Base-by-base conservation (phyloP, 768 basidiomycete species). In the Candolleomyces aberdarensis region DNA sequence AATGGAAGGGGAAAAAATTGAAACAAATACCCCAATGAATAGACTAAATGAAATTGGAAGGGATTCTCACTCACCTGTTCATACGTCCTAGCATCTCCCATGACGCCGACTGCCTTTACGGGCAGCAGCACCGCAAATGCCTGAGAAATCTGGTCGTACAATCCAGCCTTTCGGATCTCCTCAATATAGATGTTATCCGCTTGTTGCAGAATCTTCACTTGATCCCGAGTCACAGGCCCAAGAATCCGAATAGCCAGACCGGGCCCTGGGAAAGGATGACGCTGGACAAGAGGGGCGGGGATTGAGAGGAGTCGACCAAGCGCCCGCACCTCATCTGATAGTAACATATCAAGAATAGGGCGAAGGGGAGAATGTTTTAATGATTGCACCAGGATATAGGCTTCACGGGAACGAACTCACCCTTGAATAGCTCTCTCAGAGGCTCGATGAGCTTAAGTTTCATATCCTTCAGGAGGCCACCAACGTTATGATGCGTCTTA, bases 401-500 rank as follows among this genome's bases (percentile, higher is more conserved):
- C 36, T 36, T 36, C 36, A 36, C 36, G 36, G 36, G 11, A 53
- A n/a, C 52, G 15, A 47, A 20, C 79, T 22, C 65, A 93, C 96
- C 97, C 81, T 99, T 98, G 86, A 99, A 99, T 17, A 99, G 81
- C 78, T 98, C 97, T 40, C 97, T 83, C 41, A 99, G 78, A 19
- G 97, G 97, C 76, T 99, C 97, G 65, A 99, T 98, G 54, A 99
- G 83, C 79, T 98, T 98, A 67, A 99, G 83, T 74, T 94, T 97
- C 97, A 98, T 99, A 75, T 98, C 90, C 71, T 91, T 92, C 62
- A 98, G 81, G 56, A 99, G 79, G 3, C 96, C 96, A 31, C 97
- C 97, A 65, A 98, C 97, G 66, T 99, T 99, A 74, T 98, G 97
- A 73, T 99, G 97, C 2, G 97, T 98, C 82, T 99, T 99, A 82